These are phyloP conservation scores for Phragmites australis DNA, from an alignment of 176 grass and related monocot genomes.

Conservation along the genomic window DNA sequence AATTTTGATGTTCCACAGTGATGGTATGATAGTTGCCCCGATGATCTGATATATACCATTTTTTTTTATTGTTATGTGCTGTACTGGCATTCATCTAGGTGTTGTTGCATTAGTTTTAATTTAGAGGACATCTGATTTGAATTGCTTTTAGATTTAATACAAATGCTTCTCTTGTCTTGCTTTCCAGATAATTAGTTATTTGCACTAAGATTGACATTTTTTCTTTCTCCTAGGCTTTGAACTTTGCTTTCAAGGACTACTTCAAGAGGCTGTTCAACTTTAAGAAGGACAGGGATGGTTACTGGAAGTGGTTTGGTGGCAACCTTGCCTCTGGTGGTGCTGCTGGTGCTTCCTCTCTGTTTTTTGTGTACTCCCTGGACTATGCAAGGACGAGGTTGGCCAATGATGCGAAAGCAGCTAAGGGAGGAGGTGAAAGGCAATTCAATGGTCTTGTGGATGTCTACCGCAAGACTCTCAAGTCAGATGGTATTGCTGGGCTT, in stretches of 20 bases:
- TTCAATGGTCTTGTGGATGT: constrained; percentile 96
- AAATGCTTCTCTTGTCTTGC: too few relatives aligned
- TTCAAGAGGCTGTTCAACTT: constrained; percentile 98
- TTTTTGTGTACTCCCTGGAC: constrained; percentile 93
- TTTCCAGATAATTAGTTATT: not conserved
- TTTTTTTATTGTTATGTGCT: too few relatives aligned
- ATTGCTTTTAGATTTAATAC: too few relatives aligned
- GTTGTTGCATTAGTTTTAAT: too few relatives aligned
- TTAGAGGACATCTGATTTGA: too few relatives aligned
- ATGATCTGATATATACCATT: too few relatives aligned
- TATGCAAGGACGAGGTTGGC: constrained; percentile 89
- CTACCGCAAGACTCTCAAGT: constrained; percentile 74
- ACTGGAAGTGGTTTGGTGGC: constrained; percentile 93
- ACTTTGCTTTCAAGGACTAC: constrained; percentile 99
- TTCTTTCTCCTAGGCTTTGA: constrained; percentile 59
- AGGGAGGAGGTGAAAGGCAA: constrained; percentile 88
- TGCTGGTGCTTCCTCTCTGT: constrained; percentile 85
- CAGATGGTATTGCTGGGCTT: constrained; percentile 87
- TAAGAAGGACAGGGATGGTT: constrained; percentile 92
- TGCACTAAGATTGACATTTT: not conserved
- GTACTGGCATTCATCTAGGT: too few relatives aligned
- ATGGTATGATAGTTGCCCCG: too few relatives aligned
- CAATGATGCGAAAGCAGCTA: constrained; percentile 77
- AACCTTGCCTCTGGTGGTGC: constrained; percentile 94
- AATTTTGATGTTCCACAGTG: not conserved